These are phyloP conservation scores for Hypocrella siamensis DNA, from an alignment of 2,329 filamentous ascomycete genomes.

Conservation along the genomic window DNA sequence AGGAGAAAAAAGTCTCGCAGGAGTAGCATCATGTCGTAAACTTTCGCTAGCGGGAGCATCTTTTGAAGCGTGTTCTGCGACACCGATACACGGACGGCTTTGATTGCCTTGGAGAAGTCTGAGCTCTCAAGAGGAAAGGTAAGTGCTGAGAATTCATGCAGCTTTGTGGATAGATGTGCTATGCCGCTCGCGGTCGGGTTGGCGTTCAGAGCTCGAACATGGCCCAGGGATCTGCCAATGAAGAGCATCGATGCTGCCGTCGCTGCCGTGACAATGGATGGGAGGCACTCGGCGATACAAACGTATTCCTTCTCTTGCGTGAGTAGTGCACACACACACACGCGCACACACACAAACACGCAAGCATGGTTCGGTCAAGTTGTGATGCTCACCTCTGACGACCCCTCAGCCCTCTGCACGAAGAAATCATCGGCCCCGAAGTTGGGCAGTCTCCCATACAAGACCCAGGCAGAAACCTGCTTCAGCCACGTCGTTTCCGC, in stretches of 20 bases:
- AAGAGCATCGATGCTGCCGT: slow-evolving; percentile 78
- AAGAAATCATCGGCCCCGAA: slow-evolving; percentile 81
- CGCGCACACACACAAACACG: neutral
- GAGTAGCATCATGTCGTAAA: slow-evolving; percentile 61
- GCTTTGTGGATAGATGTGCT: slow-evolving; percentile 50
- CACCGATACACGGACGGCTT: slow-evolving; percentile 62
- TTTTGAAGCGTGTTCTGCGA: slow-evolving; percentile 74
- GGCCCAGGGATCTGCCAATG: slow-evolving; percentile 76
- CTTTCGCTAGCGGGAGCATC: slow-evolving; percentile 61
- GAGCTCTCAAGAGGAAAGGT: slow-evolving; percentile 59
- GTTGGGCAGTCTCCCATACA: slow-evolving; percentile 71
- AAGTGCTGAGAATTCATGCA: slow-evolving; percentile 52
- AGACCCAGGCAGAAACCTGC: slow-evolving; percentile 76
- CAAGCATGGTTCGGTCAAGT: neutral
- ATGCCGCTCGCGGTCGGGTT: slow-evolving; percentile 31
- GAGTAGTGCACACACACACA: no score
- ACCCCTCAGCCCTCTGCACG: slow-evolving; percentile 37
- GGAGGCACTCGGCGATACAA: slow-evolving; percentile 46
- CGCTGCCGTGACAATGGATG: slow-evolving; percentile 59
- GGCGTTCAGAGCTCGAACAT: slow-evolving; percentile 48
- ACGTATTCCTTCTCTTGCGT: slow-evolving; percentile 33
- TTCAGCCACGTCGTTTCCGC: slow-evolving; percentile 87
- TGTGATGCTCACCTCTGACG: slow-evolving; percentile 21
- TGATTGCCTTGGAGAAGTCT: slow-evolving; percentile 55
- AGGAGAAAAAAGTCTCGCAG: slow-evolving; percentile 80